Evolutionary conservation across 1,139 yeast species (phyloP).

Genomic region (Suhomyces bolitotheri): DNA sequence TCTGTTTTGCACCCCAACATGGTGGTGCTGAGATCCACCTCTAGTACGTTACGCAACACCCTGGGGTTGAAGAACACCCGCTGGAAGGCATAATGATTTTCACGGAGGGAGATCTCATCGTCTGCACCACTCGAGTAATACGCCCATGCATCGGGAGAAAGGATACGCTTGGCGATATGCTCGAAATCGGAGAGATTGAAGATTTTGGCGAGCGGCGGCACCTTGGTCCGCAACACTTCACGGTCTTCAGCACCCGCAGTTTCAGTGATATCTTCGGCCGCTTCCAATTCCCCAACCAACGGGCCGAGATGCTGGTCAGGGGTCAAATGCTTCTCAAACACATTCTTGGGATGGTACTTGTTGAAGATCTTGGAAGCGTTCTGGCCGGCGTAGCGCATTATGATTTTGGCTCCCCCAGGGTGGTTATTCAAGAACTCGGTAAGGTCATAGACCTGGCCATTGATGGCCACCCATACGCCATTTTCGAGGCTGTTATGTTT

Average conservation of each 20-base stretch:
- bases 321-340: slow-evolving; percentile 51
- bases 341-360: slow-evolving; percentile 87
- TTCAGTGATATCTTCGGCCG: slow-evolving; percentile 21
- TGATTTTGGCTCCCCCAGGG: slow-evolving; percentile 58
- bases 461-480: slow-evolving; percentile 59
- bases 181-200: slow-evolving; percentile 59
- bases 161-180: slow-evolving; percentile 65
- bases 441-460: slow-evolving; percentile 53
- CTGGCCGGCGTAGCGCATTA: slow-evolving; percentile 54
- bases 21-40: slow-evolving; percentile 37
- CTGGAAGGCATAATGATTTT: slow-evolving; percentile 86
- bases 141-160: slow-evolving; percentile 85
- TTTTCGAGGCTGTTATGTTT: slow-evolving; percentile 34
- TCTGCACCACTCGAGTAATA: slow-evolving; percentile 91
- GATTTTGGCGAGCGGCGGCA: slow-evolving; percentile 19
- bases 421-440: slow-evolving; percentile 49
- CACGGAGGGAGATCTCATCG: slow-evolving; percentile 86
- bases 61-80: slow-evolving; percentile 83
- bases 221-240: slow-evolving; percentile 34
- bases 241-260: slow-evolving; percentile 24
- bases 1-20: slow-evolving; percentile 42
- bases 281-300: slow-evolving; percentile 2
- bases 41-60: slow-evolving; percentile 72
- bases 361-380: slow-evolving; percentile 61
- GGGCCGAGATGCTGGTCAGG: slow-evolving; percentile 35